Percentiles rank a stretch among this genome's conserved stretches.
Conservation (phyloP, 129 eudicot species). For the Erigeron canadensis region DNA sequence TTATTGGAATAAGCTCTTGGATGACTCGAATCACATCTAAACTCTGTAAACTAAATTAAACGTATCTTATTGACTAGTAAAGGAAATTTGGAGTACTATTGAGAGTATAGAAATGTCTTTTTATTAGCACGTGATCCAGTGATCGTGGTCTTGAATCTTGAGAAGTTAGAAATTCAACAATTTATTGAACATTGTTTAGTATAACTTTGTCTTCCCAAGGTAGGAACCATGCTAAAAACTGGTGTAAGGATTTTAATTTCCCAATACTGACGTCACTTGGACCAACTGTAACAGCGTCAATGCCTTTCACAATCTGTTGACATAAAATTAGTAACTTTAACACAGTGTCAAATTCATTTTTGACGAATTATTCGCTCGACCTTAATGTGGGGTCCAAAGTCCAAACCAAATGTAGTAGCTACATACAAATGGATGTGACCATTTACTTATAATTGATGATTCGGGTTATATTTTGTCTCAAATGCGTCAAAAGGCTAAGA, state of each 20-base stretch:
- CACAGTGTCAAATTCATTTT: not conserved
- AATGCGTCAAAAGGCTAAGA: no score
- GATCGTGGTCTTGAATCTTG: conserved; percentile 57
- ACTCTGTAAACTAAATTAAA: conserved; percentile 41
- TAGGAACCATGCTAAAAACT: conserved; percentile 80
- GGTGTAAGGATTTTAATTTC: conserved; percentile 69
- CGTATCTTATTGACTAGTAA: not conserved
- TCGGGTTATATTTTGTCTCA: no score
- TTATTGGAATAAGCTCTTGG: conserved; percentile 76
- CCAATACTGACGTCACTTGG: conserved; percentile 61
- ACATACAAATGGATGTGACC: no score
- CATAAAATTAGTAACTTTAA: conserved; percentile 6
- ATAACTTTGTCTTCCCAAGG: conserved; percentile 79
- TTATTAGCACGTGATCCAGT: conserved; percentile 66
- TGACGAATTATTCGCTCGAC: not conserved
- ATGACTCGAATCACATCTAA: conserved; percentile 54
- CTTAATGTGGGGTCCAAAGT: no score
- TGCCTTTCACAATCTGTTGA: conserved; percentile 90
- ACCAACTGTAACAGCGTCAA: conserved; percentile 95
- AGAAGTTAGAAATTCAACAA: conserved; percentile 67
- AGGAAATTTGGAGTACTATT: not conserved
- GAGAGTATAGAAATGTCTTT: conserved; percentile 4
- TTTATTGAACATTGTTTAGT: conserved; percentile 80
- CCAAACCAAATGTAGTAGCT: no score
- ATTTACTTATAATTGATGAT: no score